These are phyloP conservation scores for Penicillium manginii DNA, from an alignment of 495 filamentous ascomycete genomes.

Conservation along the genomic window DNA sequence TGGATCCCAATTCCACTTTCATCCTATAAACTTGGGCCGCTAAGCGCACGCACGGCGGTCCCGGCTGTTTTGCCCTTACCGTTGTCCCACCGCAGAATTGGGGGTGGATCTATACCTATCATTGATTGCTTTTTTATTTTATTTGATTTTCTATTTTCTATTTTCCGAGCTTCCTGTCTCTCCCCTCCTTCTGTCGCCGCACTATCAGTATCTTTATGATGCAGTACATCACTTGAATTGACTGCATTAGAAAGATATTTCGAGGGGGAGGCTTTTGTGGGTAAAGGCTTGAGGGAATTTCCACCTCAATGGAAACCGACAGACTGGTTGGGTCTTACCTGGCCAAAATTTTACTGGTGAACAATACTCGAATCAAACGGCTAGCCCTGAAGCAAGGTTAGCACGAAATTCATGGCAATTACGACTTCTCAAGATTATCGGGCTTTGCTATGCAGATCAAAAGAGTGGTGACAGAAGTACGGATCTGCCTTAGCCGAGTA, in stretches of 20 bases:
- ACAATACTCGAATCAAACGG: not conserved
- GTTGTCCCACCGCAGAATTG: conserved; percentile 11
- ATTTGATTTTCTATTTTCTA: conserved; percentile 4
- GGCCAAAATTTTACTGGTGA: not conserved
- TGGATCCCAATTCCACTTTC: not conserved
- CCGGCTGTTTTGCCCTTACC: conserved; percentile 17
- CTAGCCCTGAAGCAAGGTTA: conserved; percentile 1
- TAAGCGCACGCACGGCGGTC: conserved; percentile 22
- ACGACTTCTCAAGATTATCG: not conserved
- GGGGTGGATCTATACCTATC: conserved; percentile 2
- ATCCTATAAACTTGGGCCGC: conserved; percentile 13
- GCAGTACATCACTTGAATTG: not conserved
- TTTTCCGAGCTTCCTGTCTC: not conserved
- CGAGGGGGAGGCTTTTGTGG: not conserved
- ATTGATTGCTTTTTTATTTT: not conserved
- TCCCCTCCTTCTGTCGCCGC: not conserved
- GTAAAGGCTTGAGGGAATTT: not conserved
- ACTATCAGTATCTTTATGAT: not conserved
- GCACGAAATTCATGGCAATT: not conserved
- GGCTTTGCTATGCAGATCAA: conserved; percentile 6
- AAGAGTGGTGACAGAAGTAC: not conserved
- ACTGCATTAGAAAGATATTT: not conserved
- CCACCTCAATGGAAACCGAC: not conserved
- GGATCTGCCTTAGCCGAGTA: not conserved
- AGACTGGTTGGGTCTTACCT: not conserved